Percentiles rank a stretch among this genome's conserved stretches.
Conservation (phyloP, 2,329 filamentous ascomycete species). For the Trichoderma sp. region DNA sequence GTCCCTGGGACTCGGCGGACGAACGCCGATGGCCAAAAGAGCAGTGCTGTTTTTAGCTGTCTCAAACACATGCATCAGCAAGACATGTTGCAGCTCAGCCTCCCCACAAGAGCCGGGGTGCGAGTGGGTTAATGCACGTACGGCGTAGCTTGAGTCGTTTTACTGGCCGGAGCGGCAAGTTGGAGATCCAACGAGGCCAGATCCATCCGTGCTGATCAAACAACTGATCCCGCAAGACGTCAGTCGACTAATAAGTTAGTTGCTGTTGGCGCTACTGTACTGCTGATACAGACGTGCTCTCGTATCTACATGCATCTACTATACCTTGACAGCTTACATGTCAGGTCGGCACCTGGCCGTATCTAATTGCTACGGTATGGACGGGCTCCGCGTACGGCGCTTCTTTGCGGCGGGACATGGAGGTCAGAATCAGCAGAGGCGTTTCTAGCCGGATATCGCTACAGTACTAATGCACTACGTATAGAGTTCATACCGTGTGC, state of each 20-base stretch:
- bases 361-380: not conserved
- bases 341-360: not conserved
- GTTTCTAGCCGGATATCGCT: not conserved
- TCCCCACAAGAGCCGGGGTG: conserved; percentile 15
- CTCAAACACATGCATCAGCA: not conserved
- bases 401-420: not conserved
- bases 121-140: conserved; percentile 11
- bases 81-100: conserved; percentile 5
- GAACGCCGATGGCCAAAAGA: not conserved
- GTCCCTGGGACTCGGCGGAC: not conserved
- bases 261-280: not conserved
- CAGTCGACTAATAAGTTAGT: not conserved
- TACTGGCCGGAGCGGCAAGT: not conserved
- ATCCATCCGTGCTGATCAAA: conserved; percentile 18
- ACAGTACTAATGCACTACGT: not conserved
- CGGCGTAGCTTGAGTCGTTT: not conserved
- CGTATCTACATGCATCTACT: not conserved
- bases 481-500: conserved; percentile 10
- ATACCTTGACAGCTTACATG: conserved; percentile 1
- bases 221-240: not conserved
- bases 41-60: not conserved
- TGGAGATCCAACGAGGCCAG: conserved; percentile 14
- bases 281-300: not conserved
- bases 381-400: not conserved
- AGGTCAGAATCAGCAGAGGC: not conserved